These are phyloP conservation scores for Typha latifolia DNA, from an alignment of 176 grass and related monocot species.

Conservation along the genomic window DNA sequence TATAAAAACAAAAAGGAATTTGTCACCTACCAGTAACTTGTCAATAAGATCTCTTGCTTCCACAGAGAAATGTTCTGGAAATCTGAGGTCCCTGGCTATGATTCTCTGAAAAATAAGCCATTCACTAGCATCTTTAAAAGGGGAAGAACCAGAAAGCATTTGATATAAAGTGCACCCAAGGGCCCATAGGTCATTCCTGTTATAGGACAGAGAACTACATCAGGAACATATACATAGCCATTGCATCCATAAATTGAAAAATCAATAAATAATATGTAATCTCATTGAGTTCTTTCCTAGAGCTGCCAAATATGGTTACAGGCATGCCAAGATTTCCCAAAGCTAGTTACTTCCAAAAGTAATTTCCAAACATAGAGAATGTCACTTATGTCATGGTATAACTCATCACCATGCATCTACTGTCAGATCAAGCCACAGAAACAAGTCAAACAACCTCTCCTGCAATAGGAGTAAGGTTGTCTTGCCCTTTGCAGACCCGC, in stretches of 20 bases:
- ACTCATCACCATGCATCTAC: too few relatives aligned
- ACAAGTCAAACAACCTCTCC: too few relatives aligned
- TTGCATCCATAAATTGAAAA: neutral
- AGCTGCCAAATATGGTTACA: neutral
- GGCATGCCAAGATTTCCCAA: too few relatives aligned
- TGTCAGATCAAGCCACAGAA: too few relatives aligned
- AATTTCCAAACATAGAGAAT: too few relatives aligned
- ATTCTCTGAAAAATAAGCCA: conserved; percentile 98
- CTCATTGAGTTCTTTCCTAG: neutral
- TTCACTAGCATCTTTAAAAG: conserved; percentile 94
- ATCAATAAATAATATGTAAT: neutral
- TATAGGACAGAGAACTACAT: conserved; percentile 20
- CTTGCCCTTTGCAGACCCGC: too few relatives aligned
- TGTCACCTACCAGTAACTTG: conserved; percentile 69
- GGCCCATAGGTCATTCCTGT: conserved; percentile 97
- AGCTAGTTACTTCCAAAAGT: too few relatives aligned
- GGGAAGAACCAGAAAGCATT: conserved; percentile 94
- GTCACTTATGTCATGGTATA: too few relatives aligned
- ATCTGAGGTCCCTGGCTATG: conserved; percentile 72
- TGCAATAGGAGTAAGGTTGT: too few relatives aligned
- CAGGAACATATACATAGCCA: conserved; percentile 4
- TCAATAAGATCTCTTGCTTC: conserved; percentile 82
- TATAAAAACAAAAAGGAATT: neutral
- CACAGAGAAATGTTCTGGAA: conserved; percentile 78
- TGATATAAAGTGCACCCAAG: conserved; percentile 89